These are phyloP conservation scores for Ogataea corticis DNA, from an alignment of 805 yeast genomes.

Conservation along the genomic window DNA sequence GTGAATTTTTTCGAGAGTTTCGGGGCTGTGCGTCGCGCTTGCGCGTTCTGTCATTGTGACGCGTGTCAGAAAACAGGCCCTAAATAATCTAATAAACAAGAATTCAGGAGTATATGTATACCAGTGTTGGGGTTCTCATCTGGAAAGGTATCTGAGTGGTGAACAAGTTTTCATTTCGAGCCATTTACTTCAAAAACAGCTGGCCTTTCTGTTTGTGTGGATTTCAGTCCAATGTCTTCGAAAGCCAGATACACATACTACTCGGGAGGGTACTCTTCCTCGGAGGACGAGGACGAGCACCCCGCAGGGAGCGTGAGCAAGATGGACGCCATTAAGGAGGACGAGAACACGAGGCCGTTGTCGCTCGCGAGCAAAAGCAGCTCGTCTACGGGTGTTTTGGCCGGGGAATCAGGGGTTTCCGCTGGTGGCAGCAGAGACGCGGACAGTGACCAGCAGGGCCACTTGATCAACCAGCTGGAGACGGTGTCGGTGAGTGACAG, in stretches of 20 bases:
- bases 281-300: constrained; percentile 13
- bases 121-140: too few relatives aligned
- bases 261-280: constrained; percentile 11
- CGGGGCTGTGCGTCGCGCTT: too few relatives aligned
- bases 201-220: too few relatives aligned
- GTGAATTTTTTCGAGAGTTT: too few relatives aligned
- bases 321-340: constrained; percentile 2
- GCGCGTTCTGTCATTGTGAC: too few relatives aligned
- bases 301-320: neutral
- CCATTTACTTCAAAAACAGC: too few relatives aligned
- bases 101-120: too few relatives aligned
- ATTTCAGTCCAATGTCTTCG: too few relatives aligned
- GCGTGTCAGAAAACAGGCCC: too few relatives aligned
- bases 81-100: too few relatives aligned
- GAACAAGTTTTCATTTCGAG: too few relatives aligned
- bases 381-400: neutral
- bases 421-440: neutral
- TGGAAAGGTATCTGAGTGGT: too few relatives aligned
- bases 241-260: constrained; percentile 12
- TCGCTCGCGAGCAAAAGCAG: constrained; percentile 6
- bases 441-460: neutral
- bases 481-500: neutral
- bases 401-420: neutral
- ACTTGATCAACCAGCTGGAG: neutral
- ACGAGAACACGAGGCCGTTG: constrained; percentile 5